Conservation (phyloP, 179 eudicot species). For the Patellifolia procumbens region DNA sequence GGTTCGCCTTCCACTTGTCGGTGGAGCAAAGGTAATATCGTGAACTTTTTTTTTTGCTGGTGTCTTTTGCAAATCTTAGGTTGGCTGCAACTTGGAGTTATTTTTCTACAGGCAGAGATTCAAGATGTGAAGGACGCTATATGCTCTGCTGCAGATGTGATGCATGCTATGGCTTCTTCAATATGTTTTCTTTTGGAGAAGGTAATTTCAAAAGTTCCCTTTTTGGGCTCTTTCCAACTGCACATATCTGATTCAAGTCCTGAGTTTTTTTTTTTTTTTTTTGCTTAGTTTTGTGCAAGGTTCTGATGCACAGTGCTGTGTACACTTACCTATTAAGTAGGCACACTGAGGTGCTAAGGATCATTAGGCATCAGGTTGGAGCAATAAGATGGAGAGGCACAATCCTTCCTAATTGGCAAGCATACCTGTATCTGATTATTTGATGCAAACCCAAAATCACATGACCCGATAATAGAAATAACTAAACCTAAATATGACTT, state of each 20-base stretch:
- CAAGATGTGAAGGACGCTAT: conserved; percentile 74
- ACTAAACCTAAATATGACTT: not conserved
- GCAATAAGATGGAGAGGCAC: too few relatives aligned
- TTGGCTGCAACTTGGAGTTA: not conserved
- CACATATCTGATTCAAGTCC: not conserved
- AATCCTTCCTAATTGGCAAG: too few relatives aligned
- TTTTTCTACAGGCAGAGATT: conserved; percentile 58
- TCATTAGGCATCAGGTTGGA: not conserved
- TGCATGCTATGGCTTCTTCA: conserved; percentile 75
- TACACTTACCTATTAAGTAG: too few relatives aligned
- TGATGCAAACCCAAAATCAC: not conserved
- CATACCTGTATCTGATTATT: too few relatives aligned
- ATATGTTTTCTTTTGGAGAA: conserved; percentile 53
- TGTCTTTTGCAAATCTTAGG: too few relatives aligned
- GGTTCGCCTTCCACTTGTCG: conserved; percentile 80
- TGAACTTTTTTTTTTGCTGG: not conserved
- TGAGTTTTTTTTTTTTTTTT: conserved; percentile 5
- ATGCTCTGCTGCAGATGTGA: conserved; percentile 77
- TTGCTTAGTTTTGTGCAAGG: not conserved
- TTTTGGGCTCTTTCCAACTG: not conserved
- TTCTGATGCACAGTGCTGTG: too few relatives aligned
- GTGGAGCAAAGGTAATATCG: conserved; percentile 77
- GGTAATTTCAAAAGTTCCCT: conserved; percentile 37
- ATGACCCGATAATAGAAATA: not conserved
- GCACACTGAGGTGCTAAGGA: not conserved